phyloP scores from a whole-genome alignment of 192 early-diverging fungal genomes.

The Thamnidium elegans region DNA sequence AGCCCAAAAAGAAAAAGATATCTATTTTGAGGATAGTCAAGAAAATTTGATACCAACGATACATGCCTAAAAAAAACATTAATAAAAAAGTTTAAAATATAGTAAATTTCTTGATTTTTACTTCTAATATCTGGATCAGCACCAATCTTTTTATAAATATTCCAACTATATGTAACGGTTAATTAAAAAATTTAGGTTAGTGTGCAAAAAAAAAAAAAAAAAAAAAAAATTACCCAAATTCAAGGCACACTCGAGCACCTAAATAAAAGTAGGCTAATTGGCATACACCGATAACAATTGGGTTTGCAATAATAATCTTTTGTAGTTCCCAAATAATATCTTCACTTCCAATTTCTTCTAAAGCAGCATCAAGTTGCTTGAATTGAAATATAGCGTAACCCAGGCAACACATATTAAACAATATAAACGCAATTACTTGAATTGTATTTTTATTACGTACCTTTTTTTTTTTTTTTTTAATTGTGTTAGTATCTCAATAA shows the following conservation, averaged over 20 bases:
- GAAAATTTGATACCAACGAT: slow-evolving; percentile 74
- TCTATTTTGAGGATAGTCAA: slow-evolving; percentile 79
- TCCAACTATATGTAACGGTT: slow-evolving; percentile 40
- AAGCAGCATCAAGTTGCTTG: slow-evolving; percentile 46
- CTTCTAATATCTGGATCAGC: slow-evolving; percentile 61
- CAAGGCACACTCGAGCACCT: slow-evolving; percentile 50
- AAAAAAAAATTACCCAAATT: slow-evolving; percentile 61
- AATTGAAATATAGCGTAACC: slow-evolving; percentile 70
- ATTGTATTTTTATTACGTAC: slow-evolving; percentile 70
- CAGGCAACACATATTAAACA: slow-evolving; percentile 67
- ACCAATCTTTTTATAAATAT: slow-evolving; percentile 61
- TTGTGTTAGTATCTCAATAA: not conserved
- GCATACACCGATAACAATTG: slow-evolving; percentile 56
- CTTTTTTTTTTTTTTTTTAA: slow-evolving; percentile 33
- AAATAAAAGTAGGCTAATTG: slow-evolving; percentile 47
- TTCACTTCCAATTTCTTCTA: slow-evolving; percentile 18
- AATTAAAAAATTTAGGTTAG: not conserved
- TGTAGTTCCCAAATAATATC: not conserved
- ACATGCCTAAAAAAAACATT: slow-evolving; percentile 44
- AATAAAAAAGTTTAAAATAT: too few species aligned
- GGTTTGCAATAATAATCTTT: slow-evolving; percentile 40
- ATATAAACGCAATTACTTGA: slow-evolving; percentile 63
- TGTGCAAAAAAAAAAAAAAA: too few species aligned
- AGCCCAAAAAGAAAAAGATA: slow-evolving; percentile 78
- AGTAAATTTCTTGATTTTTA: slow-evolving; percentile 28